Evolutionary conservation across 1,139 yeast species (phyloP).

Genomic region (Pichia sp.): DNA sequence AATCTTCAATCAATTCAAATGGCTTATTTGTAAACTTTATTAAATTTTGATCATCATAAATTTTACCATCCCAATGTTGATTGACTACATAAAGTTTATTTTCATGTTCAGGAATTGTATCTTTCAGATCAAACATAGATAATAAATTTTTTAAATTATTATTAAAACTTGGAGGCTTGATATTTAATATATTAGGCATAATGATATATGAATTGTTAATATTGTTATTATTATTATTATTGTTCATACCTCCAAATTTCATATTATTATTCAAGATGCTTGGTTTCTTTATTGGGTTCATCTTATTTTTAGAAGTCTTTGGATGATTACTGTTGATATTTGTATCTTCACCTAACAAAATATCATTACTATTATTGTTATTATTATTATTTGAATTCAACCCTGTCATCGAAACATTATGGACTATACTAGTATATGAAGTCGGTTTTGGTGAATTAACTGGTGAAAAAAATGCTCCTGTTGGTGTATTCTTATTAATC

Average conservation of each 20-base stretch:
- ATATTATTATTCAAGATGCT: not conserved
- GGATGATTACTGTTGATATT: too few species aligned
- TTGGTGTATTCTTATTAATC: slow-evolving; percentile 17
- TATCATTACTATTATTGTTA: too few species aligned
- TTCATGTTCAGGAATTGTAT: slow-evolving; percentile 21
- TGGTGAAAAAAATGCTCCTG: slow-evolving; percentile 18
- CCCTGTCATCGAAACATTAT: too few species aligned
- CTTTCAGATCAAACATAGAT: slow-evolving; percentile 18
- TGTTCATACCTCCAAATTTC: not conserved
- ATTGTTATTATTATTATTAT: not conserved
- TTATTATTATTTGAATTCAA: too few species aligned
- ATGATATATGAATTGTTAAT: not conserved
- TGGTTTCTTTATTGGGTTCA: not conserved
- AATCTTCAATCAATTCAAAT: slow-evolving; percentile 67
- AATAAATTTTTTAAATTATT: slow-evolving; percentile 25
- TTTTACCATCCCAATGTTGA: slow-evolving; percentile 11
- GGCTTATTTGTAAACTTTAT: slow-evolving; percentile 36
- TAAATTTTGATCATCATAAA: slow-evolving; percentile 26
- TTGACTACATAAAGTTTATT: slow-evolving; percentile 17
- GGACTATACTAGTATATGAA: too few species aligned
- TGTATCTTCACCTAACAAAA: too few species aligned
- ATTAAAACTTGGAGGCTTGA: slow-evolving; percentile 29
- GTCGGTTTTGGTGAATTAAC: slow-evolving; percentile 23
- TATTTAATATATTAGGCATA: slow-evolving; percentile 20
- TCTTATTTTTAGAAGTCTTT: too few species aligned